These are phyloP conservation scores for Cryphonectria carpinicola DNA, from an alignment of 2,329 filamentous ascomycete species.

Conservation along the genomic window DNA sequence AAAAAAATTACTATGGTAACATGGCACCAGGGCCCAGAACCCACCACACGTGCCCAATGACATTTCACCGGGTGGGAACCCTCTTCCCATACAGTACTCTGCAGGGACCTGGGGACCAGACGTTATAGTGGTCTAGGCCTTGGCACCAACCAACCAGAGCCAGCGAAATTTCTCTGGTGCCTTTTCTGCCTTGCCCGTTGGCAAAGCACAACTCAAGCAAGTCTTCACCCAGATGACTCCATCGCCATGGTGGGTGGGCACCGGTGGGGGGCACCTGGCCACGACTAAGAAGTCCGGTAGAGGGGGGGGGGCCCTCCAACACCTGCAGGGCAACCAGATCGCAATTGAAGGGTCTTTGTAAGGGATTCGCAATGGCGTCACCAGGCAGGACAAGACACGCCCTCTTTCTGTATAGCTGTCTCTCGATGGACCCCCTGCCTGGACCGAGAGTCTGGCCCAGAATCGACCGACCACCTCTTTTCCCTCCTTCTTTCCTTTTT, in stretches of 20 bases:
- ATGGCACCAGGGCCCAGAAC: background rate
- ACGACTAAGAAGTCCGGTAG: background rate
- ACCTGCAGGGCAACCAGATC: background rate
- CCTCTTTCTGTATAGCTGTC: background rate
- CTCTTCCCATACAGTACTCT: background rate
- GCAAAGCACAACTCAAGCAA: background rate
- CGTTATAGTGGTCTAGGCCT: background rate
- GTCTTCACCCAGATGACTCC: too few relatives aligned
- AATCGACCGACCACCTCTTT: background rate
- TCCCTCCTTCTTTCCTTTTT: too few relatives aligned
- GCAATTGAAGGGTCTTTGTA: background rate
- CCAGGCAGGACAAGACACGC: background rate
- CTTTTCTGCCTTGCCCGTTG: background rate
- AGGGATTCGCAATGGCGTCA: background rate
- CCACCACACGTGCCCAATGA: background rate
- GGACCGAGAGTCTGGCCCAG: background rate
- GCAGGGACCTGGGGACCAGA: background rate
- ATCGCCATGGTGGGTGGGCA: background rate
- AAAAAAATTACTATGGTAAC: background rate
- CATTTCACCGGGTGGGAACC: background rate
- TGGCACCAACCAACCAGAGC: background rate
- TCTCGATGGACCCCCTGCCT: background rate
- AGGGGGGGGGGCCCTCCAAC: background rate
- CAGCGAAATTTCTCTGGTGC: background rate
- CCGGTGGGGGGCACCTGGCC: background rate